A percentile compares a stretch with the other conserved stretches of the same genome.
These are phyloP conservation scores for Deuterostichococcus epilithicus DNA, from an alignment of 139 green algal genomes.

Conservation along the genomic window DNA sequence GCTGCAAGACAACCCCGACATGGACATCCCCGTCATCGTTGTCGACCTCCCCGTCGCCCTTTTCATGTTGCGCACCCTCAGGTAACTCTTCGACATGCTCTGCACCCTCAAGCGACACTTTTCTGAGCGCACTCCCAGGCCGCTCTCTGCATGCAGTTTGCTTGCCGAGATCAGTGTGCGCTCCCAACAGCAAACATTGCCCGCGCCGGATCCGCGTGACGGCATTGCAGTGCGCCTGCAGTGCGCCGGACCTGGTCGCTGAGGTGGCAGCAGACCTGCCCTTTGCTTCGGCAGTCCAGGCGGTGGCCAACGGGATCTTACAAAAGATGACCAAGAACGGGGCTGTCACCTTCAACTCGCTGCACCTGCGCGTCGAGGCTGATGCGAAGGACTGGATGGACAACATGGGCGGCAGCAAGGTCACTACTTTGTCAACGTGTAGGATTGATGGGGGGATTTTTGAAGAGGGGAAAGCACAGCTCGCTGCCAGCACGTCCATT, in stretches of 20 bases:
- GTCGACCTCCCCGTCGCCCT: conserved; percentile 56
- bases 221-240: no score
- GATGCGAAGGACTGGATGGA: conserved; percentile 46
- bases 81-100: conserved; percentile 13
- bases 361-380: conserved; percentile 43
- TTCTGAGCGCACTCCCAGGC: no score
- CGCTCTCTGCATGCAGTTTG: no score
- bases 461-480: no score
- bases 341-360: conserved; percentile 35
- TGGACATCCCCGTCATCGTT: conserved; percentile 27
- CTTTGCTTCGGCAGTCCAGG: conserved; percentile 35
- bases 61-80: conserved; percentile 33
- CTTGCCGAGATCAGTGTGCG: no score
- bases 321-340: conserved; percentile 23
- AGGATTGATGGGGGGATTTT: no score
- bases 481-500: no score
- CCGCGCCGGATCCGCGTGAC: no score
- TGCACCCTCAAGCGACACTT: no score
- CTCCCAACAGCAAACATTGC: no score
- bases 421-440: no score
- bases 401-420: conserved; percentile 35
- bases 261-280: conserved; percentile 40
- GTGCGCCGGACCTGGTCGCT: conserved; percentile 31
- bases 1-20: conserved; percentile 12
- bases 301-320: conserved; percentile 37